Evolutionary conservation across 371 early-diverging fungal species (phyloP).

Genomic region (Mortierella sp.): DNA sequence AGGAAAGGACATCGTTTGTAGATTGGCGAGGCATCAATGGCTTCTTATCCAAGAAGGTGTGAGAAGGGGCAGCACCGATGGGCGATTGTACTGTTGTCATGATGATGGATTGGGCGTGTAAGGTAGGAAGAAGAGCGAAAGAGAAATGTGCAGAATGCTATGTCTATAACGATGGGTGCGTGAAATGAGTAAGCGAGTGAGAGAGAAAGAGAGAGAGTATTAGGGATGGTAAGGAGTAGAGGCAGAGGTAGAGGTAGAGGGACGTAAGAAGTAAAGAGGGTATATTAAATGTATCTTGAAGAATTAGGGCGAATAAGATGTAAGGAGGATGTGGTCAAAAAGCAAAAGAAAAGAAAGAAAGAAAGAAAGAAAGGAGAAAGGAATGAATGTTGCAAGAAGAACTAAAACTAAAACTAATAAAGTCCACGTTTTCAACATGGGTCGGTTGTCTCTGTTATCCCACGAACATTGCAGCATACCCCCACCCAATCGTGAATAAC

Average conservation of each 20-base stretch:
- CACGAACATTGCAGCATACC: background rate
- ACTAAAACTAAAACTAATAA: background rate
- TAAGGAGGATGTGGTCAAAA: background rate
- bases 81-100: slow-evolving; percentile 24
- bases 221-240: background rate
- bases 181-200: background rate
- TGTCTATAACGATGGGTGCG: background rate
- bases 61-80: slow-evolving; percentile 21
- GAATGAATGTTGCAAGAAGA: background rate
- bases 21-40: slow-evolving; percentile 54
- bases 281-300: background rate
- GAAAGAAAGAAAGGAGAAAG: background rate
- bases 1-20: slow-evolving; percentile 52
- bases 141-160: background rate
- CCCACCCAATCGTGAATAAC: background rate
- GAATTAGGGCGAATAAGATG: background rate
- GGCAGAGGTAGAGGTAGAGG: background rate
- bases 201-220: background rate
- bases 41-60: slow-evolving; percentile 50
- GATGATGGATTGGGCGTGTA: background rate
- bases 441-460: background rate
- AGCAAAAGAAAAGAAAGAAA: background rate
- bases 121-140: background rate
- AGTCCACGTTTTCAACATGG: slow-evolving; percentile 1
- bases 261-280: background rate